Evolutionary conservation across 2,329 filamentous ascomycete genomes (phyloP), one percentile per base, ranked within the genome.

Genomic region (Penicillium expansum): DNA sequence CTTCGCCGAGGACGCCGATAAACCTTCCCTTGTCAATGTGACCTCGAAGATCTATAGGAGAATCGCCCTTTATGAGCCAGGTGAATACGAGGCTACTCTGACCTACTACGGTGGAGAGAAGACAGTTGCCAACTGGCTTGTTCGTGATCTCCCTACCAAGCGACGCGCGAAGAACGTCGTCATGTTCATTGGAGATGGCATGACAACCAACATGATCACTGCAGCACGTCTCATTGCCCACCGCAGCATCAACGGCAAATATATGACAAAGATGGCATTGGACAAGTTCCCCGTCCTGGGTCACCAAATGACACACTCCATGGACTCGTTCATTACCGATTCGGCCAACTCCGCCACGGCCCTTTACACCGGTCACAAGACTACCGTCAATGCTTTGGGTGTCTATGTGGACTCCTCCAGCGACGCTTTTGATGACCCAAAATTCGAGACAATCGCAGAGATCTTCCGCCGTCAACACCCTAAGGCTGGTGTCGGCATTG

Each of bases 291-390:
- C 91, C 3, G 83, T 92, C n/a, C 71, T 93, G 11, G 91, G 91
- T 20, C 91, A 95, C 73, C 90, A 93, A 76, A 93, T 94, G 87
- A 92, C 90, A 11, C 90, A 93, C 75, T 92, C 89, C 1, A 85
- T 94, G 69, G 90, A 93, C 76, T 86, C 81, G 48, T 93, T 90
- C 80, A 93, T 94, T 70, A 94, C 90, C 37, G 90, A 94, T 73
- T 91, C 87, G 59, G 91, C 91, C 75, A 94, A 94, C 77, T 91
- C 88, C 5, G 90, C 90, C 4, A 90, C 88, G 42, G 89, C 90
- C 16, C 79, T 94, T 18, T 94, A 93, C 77, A 86, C 84, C 24
- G 91, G 91, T 33, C 90, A 94, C 79, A 94, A 94, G 81, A 88
- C 85, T 68, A 89, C 86, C 0, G 90, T 93, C 63, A 92, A 94